Conservation (phyloP, 305 asterid genomes). For the Fraxinus sp. region DNA sequence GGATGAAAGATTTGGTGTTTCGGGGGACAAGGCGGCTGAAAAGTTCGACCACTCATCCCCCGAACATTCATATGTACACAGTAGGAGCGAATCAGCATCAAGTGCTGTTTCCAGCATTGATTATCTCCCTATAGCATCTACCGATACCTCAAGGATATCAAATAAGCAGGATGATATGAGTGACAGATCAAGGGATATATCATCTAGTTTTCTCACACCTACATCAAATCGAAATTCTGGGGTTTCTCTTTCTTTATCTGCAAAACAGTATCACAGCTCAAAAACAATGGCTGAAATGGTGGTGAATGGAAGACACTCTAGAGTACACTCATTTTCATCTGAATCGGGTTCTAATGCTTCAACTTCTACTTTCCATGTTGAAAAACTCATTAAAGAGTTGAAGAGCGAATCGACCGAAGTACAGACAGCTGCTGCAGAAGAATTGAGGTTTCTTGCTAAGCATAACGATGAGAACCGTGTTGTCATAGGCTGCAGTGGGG, state of each 20-base stretch:
- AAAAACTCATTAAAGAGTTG: conserved; percentile 55
- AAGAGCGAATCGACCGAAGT: conserved; percentile 48
- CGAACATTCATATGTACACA: conserved; percentile 76
- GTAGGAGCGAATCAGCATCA: conserved; percentile 83
- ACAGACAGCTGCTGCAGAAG: conserved; percentile 74
- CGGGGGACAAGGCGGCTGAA: conserved; percentile 35
- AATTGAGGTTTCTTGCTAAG: conserved; percentile 74
- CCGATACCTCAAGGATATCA: conserved; percentile 48
- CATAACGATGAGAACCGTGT: conserved; percentile 68
- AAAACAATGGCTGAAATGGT: conserved; percentile 39
- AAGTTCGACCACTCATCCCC: conserved; percentile 53
- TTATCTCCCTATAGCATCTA: conserved; percentile 44
- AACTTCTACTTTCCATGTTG: conserved; percentile 61
- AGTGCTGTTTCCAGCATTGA: conserved; percentile 87
- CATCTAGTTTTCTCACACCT: conserved; percentile 34
- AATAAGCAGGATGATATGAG: conserved; percentile 38
- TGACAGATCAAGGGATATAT: conserved; percentile 40
- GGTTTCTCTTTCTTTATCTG: conserved; percentile 37
- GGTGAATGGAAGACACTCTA: conserved; percentile 44
- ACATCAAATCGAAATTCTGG: conserved; percentile 24
- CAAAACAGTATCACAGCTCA: conserved; percentile 50
- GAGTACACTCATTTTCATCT: conserved; percentile 46
- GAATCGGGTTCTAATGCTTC: conserved; percentile 46
- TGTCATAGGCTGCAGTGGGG: conserved; percentile 73
- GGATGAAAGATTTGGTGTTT: conserved; percentile 35